Conservation (phyloP, 768 basidiomycete genomes). For the Lactarius sanguifluus region DNA sequence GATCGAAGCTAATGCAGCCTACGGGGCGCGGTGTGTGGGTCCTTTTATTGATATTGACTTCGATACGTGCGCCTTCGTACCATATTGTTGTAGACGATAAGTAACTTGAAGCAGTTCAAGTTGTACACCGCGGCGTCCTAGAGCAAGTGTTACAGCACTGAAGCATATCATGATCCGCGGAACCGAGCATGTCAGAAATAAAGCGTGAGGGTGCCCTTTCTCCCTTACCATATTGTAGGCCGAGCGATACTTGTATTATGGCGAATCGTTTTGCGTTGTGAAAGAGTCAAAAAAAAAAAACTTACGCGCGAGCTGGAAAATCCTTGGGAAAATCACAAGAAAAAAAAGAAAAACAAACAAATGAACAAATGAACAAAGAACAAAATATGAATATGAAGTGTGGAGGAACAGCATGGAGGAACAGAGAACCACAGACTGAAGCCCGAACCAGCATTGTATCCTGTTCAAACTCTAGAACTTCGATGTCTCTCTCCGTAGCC, state of each 20-base stretch:
- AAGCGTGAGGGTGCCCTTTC: background rate
- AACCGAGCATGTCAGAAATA: background rate
- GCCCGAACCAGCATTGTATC: conserved; percentile 22
- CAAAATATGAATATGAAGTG: background rate
- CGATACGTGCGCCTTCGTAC: background rate
- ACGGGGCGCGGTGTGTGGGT: too few relatives aligned
- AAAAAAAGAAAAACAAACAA: background rate
- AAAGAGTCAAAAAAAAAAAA: background rate
- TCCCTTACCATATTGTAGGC: background rate
- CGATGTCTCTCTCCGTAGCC: conserved; percentile 62
- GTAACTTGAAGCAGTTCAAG: background rate
- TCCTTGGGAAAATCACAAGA: too few relatives aligned
- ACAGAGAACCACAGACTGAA: too few relatives aligned
- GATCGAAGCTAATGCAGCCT: too few relatives aligned
- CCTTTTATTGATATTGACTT: too few relatives aligned
- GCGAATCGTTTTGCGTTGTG: background rate
- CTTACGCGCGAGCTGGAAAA: background rate
- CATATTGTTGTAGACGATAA: background rate
- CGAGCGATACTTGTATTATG: background rate
- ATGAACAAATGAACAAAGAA: background rate
- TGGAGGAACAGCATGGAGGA: too few relatives aligned
- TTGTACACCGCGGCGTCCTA: background rate
- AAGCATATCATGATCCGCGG: too few relatives aligned
- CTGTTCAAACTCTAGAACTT: conserved; percentile 20
- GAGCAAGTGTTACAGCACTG: too few relatives aligned